Evolutionary conservation across 768 basidiomycete genomes (phyloP), one percentile per base, ranked within the genome.

Genomic region (Mycena capillaripes): DNA sequence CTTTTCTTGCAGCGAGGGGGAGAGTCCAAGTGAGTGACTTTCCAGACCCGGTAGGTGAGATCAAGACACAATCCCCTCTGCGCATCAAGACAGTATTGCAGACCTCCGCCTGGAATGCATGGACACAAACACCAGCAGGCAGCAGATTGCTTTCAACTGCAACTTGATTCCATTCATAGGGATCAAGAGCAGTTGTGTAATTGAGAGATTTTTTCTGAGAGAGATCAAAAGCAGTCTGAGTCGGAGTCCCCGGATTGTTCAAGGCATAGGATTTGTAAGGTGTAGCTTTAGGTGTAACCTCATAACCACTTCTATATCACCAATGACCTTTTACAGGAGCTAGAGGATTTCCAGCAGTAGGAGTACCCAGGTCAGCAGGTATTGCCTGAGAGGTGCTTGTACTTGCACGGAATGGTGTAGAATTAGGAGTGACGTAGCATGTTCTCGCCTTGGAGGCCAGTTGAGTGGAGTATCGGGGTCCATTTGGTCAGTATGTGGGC

Each of bases 11-110:
- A 0, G 77, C 52, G 7, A 80, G 70, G 30, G 78, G 78, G 0
- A 80, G 69, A 0, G 65, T 52, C 77, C 78, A 80, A 1, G 63
- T 42, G 12, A 72, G 42, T 2, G 78, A 79, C 63, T 79, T 79
- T 9, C 79, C 76, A 0, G 75, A 61, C 0, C 77, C 79, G 1
- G 78, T 79, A 16, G 78, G 77, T 0, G 78, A 66, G 3, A 80
- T 73, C 0, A 79, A 46, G 34, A 75, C 69, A 8, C 75, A 46
- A 44, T 80, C 77, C 10, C 71, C 56, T 0, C 40, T 16, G 1
- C 71, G 69, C 50, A 50, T 25, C 0, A 80, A 62, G 21, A 78
- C 62, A 12, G 30, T 38, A 40, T 80, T 78, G 0, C 74, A 53
- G 0, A 72, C 65, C 21, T 78, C 63, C 9, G 75, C 27, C 52